Base-by-base conservation (phyloP, 78 protist genomes). In the Dictyostelium brefeldianum region DNA sequence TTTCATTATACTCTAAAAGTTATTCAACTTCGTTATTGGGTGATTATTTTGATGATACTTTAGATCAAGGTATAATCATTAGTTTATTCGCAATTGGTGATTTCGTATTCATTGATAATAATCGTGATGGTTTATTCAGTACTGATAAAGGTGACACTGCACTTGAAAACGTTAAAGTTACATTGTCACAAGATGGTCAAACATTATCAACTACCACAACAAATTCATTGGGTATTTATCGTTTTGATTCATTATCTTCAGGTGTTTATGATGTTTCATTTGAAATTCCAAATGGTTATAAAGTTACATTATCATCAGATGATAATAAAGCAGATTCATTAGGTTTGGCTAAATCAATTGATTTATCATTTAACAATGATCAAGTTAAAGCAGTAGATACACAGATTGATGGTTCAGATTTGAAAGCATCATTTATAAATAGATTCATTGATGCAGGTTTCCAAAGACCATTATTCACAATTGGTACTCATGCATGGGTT, bases 51-150 rank as follows among this genome's bases (percentile, higher is more conserved):
- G 27, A 73, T 11, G 43, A 54, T 20, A 73, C 79, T 15, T 57
- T 56, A 18, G 78, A 83, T 83, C 81, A 54, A 71, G 94, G 94
- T 77, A 56, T 75, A 5, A 47, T 48, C 0, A 70, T 81, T 18
- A 22, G 64, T 29, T 11, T 15, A 3, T 79, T 71, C 41, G 80
- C 83, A n/a, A 59, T 89, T 75, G 94, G 94, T 56, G 83, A 89
- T 22, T 29, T 36, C 14, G 83, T 77, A 8, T 89, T 51, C 59
- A 22, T 50, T n/a, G 94, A 89, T 27, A 25, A 47, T 9, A 71
- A 89, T 64, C 54, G 82, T 56, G 78, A 89, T 36, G 64, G 71
- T 17, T 59, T 59, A 59, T 59, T 59, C 22, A 20, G 11, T 59
- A n/a, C n/a, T n/a, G n/a, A n/a, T n/a, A n/a, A n/a, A n/a, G n/a